These are phyloP conservation scores for Pugionium cornutum DNA, from an alignment of 345 rosid genomes.

Conservation along the genomic window DNA sequence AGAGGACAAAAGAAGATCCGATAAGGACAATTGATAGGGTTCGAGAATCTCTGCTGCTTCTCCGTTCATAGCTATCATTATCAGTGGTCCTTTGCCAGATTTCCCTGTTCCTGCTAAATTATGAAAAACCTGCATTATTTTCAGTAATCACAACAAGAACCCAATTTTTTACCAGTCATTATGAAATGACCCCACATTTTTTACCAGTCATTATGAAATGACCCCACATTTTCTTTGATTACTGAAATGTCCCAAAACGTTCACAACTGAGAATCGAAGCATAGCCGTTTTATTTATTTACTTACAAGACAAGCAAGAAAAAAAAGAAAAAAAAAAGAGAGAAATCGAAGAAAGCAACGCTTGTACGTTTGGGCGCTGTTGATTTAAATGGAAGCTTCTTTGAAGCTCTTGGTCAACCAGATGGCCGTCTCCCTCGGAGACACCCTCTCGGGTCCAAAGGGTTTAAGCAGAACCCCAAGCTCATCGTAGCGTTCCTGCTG, in stretches of 20 bases:
- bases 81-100: background rate
- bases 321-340: background rate
- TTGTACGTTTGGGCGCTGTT: background rate
- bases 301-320: background rate
- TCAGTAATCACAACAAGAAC: background rate
- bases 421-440: slow-evolving; percentile 96
- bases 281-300: slow-evolving; percentile 10
- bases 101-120: background rate
- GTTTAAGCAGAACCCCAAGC: slow-evolving; percentile 84
- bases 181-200: slow-evolving; percentile 8
- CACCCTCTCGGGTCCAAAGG: slow-evolving; percentile 90
- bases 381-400: slow-evolving; percentile 58
- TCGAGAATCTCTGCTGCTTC: slow-evolving; percentile 47
- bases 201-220: background rate
- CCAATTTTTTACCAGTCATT: background rate
- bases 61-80: background rate
- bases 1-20: slow-evolving; percentile 55
- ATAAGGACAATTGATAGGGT: slow-evolving; percentile 54
- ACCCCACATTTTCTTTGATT: slow-evolving; percentile 3
- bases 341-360: background rate
- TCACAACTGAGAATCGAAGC: background rate
- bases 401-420: slow-evolving; percentile 95
- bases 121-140: background rate
- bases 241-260: too few species aligned
- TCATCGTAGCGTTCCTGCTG: slow-evolving; percentile 76